Evolutionary conservation across 352 stramenopile genomes (phyloP).

Genomic region (Globisporangium canariense): DNA sequence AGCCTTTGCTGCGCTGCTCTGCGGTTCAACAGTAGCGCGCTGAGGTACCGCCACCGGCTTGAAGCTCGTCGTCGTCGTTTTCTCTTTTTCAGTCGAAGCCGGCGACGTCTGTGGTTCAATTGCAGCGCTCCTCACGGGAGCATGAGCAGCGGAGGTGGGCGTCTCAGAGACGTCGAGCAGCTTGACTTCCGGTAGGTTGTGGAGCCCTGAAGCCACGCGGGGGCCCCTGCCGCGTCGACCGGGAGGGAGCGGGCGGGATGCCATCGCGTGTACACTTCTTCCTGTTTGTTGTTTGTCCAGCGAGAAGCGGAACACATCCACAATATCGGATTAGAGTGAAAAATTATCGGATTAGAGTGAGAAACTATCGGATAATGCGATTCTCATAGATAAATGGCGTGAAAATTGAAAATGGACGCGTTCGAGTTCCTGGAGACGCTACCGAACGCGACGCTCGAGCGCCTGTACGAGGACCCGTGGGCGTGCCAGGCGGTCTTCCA

Average conservation of each 20-base stretch:
- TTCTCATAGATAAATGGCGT: too few relatives aligned
- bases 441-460: slow-evolving; percentile 65
- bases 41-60: too few relatives aligned
- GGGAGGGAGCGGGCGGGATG: slow-evolving; percentile 18
- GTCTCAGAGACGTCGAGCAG: slow-evolving; percentile 7
- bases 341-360: too few relatives aligned
- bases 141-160: background rate
- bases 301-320: too few relatives aligned
- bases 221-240: slow-evolving; percentile 13
- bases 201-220: slow-evolving; percentile 15
- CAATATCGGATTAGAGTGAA: too few relatives aligned
- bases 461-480: slow-evolving; percentile 84
- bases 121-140: background rate
- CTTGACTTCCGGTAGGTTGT: slow-evolving; percentile 16
- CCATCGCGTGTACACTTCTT: slow-evolving; percentile 7
- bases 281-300: background rate
- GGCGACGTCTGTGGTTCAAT: background rate
- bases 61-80: background rate
- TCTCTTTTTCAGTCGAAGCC: background rate
- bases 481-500: slow-evolving; percentile 89
- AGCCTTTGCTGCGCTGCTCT: background rate
- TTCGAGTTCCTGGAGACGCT: slow-evolving; percentile 87
- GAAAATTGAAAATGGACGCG: slow-evolving; percentile 54
- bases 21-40: background rate
- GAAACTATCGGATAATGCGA: too few relatives aligned